These are phyloP conservation scores for Pseudocercospora eumusae DNA, from an alignment of 2,329 filamentous ascomycete species.

Conservation along the genomic window DNA sequence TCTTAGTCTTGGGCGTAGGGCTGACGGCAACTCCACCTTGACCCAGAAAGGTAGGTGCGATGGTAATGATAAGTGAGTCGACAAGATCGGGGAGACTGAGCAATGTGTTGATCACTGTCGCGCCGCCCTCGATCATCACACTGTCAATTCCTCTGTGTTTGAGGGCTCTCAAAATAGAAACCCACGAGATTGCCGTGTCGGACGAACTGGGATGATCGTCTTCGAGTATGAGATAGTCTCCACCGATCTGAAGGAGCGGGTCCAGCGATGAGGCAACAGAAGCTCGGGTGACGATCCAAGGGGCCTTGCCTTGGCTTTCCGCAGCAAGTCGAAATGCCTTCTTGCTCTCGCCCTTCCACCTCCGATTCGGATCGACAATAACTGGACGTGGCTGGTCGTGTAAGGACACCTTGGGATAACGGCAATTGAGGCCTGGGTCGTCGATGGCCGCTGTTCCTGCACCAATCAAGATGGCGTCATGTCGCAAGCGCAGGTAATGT, in stretches of 20 bases:
- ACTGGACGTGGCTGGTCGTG: conserved; percentile 74
- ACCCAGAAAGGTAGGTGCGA: conserved; percentile 89
- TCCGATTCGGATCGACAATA: conserved; percentile 74
- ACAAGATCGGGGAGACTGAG: conserved; percentile 64
- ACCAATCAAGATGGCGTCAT: conserved; percentile 83
- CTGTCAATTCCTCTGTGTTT: conserved; percentile 65
- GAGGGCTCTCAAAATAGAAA: conserved; percentile 61
- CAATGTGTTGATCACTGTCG: conserved; percentile 75
- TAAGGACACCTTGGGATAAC: conserved; percentile 58
- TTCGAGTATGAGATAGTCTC: conserved; percentile 27
- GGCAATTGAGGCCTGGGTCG: conserved; percentile 81
- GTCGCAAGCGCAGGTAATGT: conserved; percentile 78
- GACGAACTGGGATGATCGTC: conserved; percentile 4
- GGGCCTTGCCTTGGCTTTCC: conserved; percentile 68
- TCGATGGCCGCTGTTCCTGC: conserved; percentile 82
- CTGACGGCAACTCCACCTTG: conserved; percentile 76
- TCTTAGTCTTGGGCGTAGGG: conserved; percentile 59
- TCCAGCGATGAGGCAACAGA: conserved; percentile 5
- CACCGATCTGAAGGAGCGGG: conserved; percentile 40
- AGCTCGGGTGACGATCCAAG: conserved; percentile 51
- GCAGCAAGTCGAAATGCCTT: conserved; percentile 68
- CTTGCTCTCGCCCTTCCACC: conserved; percentile 64
- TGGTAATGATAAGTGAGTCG: conserved; percentile 79
- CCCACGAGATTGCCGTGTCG: conserved; percentile 56
- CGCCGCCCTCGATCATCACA: conserved; percentile 92